Base-by-base conservation (phyloP, 2,329 filamentous ascomycete genomes). In the Coleophoma crateriformis region DNA sequence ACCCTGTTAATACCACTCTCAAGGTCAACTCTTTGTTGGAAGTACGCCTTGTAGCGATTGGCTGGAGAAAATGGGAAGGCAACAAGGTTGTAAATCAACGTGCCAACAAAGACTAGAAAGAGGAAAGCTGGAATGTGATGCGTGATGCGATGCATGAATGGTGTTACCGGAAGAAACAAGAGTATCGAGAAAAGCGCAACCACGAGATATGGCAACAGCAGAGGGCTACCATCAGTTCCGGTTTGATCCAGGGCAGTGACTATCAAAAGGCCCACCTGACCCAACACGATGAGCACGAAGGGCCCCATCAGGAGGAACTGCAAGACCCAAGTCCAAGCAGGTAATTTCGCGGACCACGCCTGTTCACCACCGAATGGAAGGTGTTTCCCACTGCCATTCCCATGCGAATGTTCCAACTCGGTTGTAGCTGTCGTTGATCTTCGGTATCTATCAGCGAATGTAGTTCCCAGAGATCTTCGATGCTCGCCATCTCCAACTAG, bases 1-100 rank as follows among this genome's bases (percentile, higher is more conserved):
- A 91, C 87, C 2, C 71, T 73, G 56, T 90, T 89, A 13, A 76
- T 71, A n/a, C 84, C 84, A 4, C 76, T 81, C 56, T 88, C 87
- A 10, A 96, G 77, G 57, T 96, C 81, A 44, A 96, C 74, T 10
- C 80, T 79, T 65, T 99, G 91, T 45, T 88, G 74, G 66, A 97
- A 96, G 67, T 84, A 95, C 44, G 92, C 76, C 68, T 97, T 97
- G 67, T 95, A 82, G 35, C 89, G 81, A 64, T 84, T 87, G 51
- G 82, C 77, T 19, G 79, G 71, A 0, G 89, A 94, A 68, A 97
- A 97, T 0, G 94, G 94, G 67, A 96, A 96, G 1, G 88, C 88
- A 2, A 81, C 70, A 4, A 96, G 78, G 63, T 95, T 95, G 72
- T 96, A 97, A 49, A 91, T 78, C 27, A 95, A 70, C 1, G 90